Evolutionary conservation across 2,329 filamentous ascomycete species (phyloP), one percentile per base, ranked within the genome.

Genomic region (Colletotrichum sp.): DNA sequence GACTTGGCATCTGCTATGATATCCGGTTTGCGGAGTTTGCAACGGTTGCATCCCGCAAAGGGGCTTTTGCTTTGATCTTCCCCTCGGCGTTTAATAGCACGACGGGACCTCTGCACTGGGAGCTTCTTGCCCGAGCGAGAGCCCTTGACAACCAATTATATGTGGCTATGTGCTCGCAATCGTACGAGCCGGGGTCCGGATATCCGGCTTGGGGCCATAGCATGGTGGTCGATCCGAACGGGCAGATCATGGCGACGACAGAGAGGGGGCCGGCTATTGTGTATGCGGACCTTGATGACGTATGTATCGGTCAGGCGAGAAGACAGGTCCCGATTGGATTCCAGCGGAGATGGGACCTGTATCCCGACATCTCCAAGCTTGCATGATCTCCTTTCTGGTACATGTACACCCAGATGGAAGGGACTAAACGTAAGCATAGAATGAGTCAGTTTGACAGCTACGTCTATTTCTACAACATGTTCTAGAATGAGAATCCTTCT

Each of bases 21-120:
- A 92, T 99, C 71, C 95, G 97, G 52, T 99, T 99, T 87, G 96
- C 97, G 0, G 97, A 99, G 86, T 89, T 98, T 10, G 96, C 95
- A 3, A 97, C 92, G 83, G 93, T 98, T 72, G 96, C 96, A 0
- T 95, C 96, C n/a, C 90, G 97, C 34, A 92, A 93, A 79, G 96
- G 94, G 21, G 94, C 92, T 71, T 99, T 99, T 84, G 89, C 95
- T 59, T 91, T 99, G 70, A 84, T 99, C 16, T 99, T 98, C 85
- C 97, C 97, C 0, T 97, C 96, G n/a, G 97, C 97, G 1, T 99
- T 99, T 89, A 99, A 99, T 85, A 89, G 94, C 76, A 98, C 96
- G 0, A 99, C 97, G 0, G 97, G 97, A 0, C 93, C 95, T 7
- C 85, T 99, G 83, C 97, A 99, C 85, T 99, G 97, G 97, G 90